phyloP scores from a whole-genome alignment of 2,329 filamentous ascomycete species.

The Cladosporium sp. region DNA sequence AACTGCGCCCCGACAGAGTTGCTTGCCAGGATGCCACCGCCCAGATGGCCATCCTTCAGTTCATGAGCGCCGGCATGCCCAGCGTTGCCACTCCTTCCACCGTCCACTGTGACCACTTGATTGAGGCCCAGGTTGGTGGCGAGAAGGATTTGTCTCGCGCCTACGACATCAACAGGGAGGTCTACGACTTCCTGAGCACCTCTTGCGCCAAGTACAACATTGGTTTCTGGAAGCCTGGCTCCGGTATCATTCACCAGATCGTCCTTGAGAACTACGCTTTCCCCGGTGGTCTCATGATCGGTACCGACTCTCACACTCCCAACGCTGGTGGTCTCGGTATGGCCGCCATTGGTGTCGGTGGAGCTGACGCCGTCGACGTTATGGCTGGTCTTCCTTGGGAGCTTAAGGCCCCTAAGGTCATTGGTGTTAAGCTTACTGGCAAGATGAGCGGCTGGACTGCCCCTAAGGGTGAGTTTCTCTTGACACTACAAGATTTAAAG shows the following conservation, averaged over 20 bases:
- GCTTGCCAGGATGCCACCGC: conserved; percentile 99
- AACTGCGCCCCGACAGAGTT: conserved; percentile 93
- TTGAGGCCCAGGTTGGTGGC: conserved; percentile 92
- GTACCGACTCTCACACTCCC: conserved; percentile 95
- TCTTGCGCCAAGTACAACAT: conserved; percentile 99
- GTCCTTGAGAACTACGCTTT: conserved; percentile 98
- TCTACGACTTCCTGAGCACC: conserved; percentile 92
- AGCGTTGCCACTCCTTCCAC: conserved; percentile 90
- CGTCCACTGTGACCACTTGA: conserved; percentile 98
- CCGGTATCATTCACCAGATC: conserved; percentile 99
- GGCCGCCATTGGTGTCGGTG: conserved; percentile 88
- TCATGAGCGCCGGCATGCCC: conserved; percentile 98
- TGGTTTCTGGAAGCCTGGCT: conserved; percentile 98
- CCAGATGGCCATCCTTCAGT: conserved; percentile 99
- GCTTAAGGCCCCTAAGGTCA: conserved; percentile 93
- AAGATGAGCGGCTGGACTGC: conserved; percentile 84
- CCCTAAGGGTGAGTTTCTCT: conserved; percentile 69
- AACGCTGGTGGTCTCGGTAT: conserved; percentile 96
- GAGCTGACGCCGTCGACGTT: conserved; percentile 96
- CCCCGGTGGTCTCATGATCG: conserved; percentile 95
- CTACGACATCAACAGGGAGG: conserved; percentile 94
- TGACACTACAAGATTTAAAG: background rate
- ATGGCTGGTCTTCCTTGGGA: conserved; percentile 98
- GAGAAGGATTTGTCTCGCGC: conserved; percentile 90
- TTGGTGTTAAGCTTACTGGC: conserved; percentile 93